Evolutionary conservation across 1,284 basidiomycete genomes (phyloP), one percentile per base, ranked within the genome.

Genomic region (Boletellus deceptivus): DNA sequence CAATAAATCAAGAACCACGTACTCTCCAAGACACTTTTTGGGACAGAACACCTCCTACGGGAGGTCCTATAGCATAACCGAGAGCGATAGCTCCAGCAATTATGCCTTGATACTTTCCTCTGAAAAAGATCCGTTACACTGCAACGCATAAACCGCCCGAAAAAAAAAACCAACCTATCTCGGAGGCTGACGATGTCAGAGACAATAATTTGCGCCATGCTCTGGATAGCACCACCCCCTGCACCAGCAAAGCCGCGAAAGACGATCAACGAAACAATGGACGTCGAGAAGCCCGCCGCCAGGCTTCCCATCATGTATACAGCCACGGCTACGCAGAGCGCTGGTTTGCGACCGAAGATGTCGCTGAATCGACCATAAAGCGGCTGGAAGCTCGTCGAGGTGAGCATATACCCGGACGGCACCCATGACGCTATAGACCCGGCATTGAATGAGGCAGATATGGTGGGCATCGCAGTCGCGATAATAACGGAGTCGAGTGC

Each of bases 341-440:
- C 79, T 17, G 71, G 68, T 62, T 91, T 91, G 27, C 89, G 74
- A 16, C 89, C 89, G 57, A 89, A 90, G 33, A 87, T 89, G 57
- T 91, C 88, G 43, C 73, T 83, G 72, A 89, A 79, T 6, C 85
- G 77, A 31, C 86, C 86, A 64, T 88, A 79, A 1, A 79, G 52
- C 3, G 77, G 76, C 55, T 89, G 87, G 56, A 86, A 83, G 14
- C 82, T 79, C 7, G 86, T 83, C 0, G 77, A 80, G 0, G 82
- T 84, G 47, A 88, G 69, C 29, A 88, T 72, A 59, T 86, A 86
- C 0, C 76, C 78, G 0, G 81, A 80, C 0, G 83, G 83, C 0
- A 91, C 85, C 86, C 86, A 91, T 2, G 82, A 82, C 10, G 77
- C 73, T 14, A 85, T 74, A 2, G 83, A 76, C 0, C 87, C 85